phyloP scores from a whole-genome alignment of 495 filamentous ascomycete species.

The Tuber indicum region DNA sequence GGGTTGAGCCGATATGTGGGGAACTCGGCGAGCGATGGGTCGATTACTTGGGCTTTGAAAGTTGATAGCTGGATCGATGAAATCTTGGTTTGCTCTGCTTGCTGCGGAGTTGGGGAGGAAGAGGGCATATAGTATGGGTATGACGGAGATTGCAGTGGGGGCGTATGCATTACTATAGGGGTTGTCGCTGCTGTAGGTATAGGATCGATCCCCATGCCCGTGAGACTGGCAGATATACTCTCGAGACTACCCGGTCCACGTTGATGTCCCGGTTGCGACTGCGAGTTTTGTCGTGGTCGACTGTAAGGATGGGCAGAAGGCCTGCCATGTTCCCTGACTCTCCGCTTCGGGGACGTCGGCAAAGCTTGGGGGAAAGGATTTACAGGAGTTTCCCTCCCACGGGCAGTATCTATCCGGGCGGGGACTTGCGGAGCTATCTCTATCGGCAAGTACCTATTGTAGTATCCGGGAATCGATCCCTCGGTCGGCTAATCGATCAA shows the following conservation, averaged over 20 bases:
- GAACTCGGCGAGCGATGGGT: not conserved
- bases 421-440: not conserved
- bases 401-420: not conserved
- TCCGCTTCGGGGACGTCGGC: not conserved
- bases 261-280: not conserved
- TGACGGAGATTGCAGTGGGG: not conserved
- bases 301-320: not conserved
- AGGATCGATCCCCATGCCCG: not conserved
- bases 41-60: not conserved
- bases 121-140: not conserved
- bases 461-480: not conserved
- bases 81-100: constrained; percentile 1
- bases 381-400: not conserved
- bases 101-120: not conserved
- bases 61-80: not conserved
- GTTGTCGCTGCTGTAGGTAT: not conserved
- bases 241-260: not conserved
- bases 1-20: not conserved
- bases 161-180: not conserved
- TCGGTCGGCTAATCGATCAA: not conserved
- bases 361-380: not conserved
- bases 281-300: not conserved
- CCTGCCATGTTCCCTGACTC: not conserved
- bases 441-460: not conserved
- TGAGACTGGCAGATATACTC: not conserved